Evolutionary conservation across 148 eudicot genomes (phyloP).

Genomic region (Beta vulgaris): DNA sequence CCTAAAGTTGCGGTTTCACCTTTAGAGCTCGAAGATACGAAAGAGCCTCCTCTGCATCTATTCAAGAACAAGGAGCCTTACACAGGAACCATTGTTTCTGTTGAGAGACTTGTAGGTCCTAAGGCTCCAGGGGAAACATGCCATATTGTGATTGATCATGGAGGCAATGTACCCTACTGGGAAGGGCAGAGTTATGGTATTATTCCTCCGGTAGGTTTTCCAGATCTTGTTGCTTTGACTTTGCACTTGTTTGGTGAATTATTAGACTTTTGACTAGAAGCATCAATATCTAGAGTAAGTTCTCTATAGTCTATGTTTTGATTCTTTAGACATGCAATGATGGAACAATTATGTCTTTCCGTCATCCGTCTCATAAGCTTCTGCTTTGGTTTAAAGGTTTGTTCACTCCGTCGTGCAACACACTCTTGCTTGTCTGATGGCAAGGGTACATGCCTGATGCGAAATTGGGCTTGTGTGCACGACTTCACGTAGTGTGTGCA

Average conservation of each 20-base stretch:
- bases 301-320: not conserved
- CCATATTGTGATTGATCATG: slow-evolving; percentile 91
- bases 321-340: not conserved
- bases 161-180: slow-evolving; percentile 93
- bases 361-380: not conserved
- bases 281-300: not conserved
- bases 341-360: not conserved
- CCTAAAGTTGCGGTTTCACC: slow-evolving; percentile 72
- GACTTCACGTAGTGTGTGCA: no score
- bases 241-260: not conserved
- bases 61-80: slow-evolving; percentile 81
- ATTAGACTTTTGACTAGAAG: not conserved
- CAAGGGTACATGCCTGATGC: no score
- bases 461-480: no score
- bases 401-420: no score
- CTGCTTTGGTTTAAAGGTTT: no score
- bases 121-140: slow-evolving; percentile 96
- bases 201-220: slow-evolving; percentile 77
- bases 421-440: no score
- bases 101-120: slow-evolving; percentile 88
- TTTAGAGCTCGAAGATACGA: slow-evolving; percentile 56
- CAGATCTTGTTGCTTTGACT: not conserved
- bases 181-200: slow-evolving; percentile 96
- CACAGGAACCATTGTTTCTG: slow-evolving; percentile 81
- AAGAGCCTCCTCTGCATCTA: slow-evolving; percentile 75